Conservation (phyloP, 805 yeast genomes). For the Ogataea polymorpha region DNA sequence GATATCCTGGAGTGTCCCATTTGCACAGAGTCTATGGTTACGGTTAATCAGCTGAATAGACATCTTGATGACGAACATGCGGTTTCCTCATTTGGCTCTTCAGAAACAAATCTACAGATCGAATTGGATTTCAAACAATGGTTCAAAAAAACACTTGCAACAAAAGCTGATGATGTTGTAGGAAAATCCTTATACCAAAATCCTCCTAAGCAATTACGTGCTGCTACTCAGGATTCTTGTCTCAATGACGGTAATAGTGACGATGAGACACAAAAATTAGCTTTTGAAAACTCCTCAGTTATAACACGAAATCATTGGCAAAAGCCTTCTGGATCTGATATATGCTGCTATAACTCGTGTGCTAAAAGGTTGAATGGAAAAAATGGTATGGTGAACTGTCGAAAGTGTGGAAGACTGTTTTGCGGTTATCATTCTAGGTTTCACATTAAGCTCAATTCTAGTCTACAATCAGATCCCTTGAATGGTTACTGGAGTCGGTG, state of each 20-base stretch:
- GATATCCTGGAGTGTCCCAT: slow-evolving; percentile 57
- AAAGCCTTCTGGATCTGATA: slow-evolving; percentile 41
- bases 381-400: slow-evolving; percentile 63
- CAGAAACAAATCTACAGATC: slow-evolving; percentile 6
- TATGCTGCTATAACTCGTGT: slow-evolving; percentile 44
- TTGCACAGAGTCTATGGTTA: slow-evolving; percentile 57
- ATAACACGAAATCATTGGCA: slow-evolving; percentile 55
- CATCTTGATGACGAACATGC: slow-evolving; percentile 73
- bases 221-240: neutral
- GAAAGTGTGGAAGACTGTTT: slow-evolving; percentile 70
- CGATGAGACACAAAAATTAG: neutral
- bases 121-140: slow-evolving; percentile 42
- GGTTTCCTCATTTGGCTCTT: slow-evolving; percentile 13
- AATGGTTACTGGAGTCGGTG: slow-evolving; percentile 68
- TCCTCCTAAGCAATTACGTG: too few relatives aligned
- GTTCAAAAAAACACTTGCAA: slow-evolving; percentile 39
- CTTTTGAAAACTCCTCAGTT: slow-evolving; percentile 5
- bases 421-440: slow-evolving; percentile 64
- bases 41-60: slow-evolving; percentile 52
- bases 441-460: slow-evolving; percentile 46
- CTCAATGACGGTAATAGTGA: neutral
- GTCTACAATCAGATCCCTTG: slow-evolving; percentile 44
- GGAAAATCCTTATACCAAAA: too few relatives aligned
- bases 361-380: slow-evolving; percentile 42
- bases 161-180: slow-evolving; percentile 35